phyloP scores from a whole-genome alignment of 2,329 filamentous ascomycete genomes.

The Metarhizium anisopliae region DNA sequence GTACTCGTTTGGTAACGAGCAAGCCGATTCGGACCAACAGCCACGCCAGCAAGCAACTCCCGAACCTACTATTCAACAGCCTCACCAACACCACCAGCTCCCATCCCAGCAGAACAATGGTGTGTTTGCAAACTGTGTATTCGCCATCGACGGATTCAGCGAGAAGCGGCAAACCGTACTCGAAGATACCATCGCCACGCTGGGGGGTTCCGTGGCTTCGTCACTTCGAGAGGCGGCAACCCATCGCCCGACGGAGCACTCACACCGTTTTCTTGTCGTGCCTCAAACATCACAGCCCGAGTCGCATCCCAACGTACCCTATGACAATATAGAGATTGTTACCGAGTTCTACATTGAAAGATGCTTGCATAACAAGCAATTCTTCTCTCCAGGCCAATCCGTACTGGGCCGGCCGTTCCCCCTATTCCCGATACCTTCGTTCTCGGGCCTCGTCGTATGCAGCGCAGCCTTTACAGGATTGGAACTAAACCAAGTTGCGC shows the following conservation, averaged over 20 bases:
- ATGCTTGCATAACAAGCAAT: slow-evolving; percentile 68
- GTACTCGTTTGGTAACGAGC: slow-evolving; percentile 21
- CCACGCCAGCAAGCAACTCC: slow-evolving; percentile 5
- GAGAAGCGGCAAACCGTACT: slow-evolving; percentile 39
- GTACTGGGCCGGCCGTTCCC: slow-evolving; percentile 71
- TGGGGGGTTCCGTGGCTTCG: slow-evolving; percentile 35
- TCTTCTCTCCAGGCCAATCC: slow-evolving; percentile 60
- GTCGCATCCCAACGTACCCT: slow-evolving; percentile 29
- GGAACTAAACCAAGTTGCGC: slow-evolving; percentile 76
- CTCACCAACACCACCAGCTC: background rate
- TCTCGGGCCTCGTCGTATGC: slow-evolving; percentile 62
- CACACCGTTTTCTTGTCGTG: slow-evolving; percentile 42
- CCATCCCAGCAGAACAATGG: slow-evolving; percentile 17
- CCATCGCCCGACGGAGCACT: slow-evolving; percentile 18
- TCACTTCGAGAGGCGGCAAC: slow-evolving; percentile 33
- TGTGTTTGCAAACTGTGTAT: slow-evolving; percentile 47
- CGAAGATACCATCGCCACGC: slow-evolving; percentile 35
- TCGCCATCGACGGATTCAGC: slow-evolving; percentile 53
- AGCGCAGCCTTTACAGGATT: slow-evolving; percentile 78
- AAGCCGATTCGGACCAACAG: slow-evolving; percentile 5
- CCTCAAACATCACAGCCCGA: slow-evolving; percentile 41
- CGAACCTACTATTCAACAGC: slow-evolving; percentile 7
- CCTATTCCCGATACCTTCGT: slow-evolving; percentile 59
- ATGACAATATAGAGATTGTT: slow-evolving; percentile 42
- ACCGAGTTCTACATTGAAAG: slow-evolving; percentile 93